A percentile compares a stretch with the other conserved stretches of the same genome.
These are phyloP conservation scores for Ogataea methanolica DNA, from an alignment of 805 yeast genomes.

Conservation along the genomic window DNA sequence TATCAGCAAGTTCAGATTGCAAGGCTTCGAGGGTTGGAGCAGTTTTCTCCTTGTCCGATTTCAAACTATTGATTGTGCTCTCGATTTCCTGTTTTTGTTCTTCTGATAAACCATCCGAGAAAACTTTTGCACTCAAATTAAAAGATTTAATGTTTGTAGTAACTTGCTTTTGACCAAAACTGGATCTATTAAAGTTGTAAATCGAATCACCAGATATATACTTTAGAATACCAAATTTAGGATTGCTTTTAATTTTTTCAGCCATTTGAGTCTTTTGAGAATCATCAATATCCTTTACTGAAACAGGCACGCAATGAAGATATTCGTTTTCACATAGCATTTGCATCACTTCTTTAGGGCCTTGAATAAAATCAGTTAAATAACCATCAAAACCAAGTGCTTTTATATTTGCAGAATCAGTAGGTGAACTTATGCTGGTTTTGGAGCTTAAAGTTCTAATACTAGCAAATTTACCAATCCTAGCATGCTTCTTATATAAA, in stretches of 20 bases:
- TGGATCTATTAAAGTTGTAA: constrained; percentile 50
- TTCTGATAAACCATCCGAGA: constrained; percentile 27
- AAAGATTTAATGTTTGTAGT: constrained; percentile 37
- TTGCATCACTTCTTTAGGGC: constrained; percentile 65
- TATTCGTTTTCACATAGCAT: constrained; percentile 60
- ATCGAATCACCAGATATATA: constrained; percentile 57
- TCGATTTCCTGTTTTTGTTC: constrained; percentile 20
- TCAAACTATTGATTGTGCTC: constrained; percentile 9
- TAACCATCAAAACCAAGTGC: constrained; percentile 76
- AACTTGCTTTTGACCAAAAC: constrained; percentile 57
- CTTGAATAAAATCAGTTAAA: constrained; percentile 62
- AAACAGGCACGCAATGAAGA: constrained; percentile 58
- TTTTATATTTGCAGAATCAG: constrained; percentile 25
- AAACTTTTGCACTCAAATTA: constrained; percentile 26
- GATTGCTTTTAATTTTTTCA: constrained; percentile 29
- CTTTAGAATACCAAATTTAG: constrained; percentile 45
- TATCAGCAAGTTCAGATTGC: neutral
- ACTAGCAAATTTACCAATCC: constrained; percentile 40
- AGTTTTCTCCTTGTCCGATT: constrained; percentile 10
- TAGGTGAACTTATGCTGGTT: constrained; percentile 7
- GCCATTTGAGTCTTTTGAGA: constrained; percentile 33
- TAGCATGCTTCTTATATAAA: constrained; percentile 33
- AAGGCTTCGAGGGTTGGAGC: neutral
- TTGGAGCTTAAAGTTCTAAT: constrained; percentile 41
- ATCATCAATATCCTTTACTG: constrained; percentile 40